A percentile compares a stretch with the other conserved stretches of the same genome.
phyloP scores from a whole-genome alignment of 371 early-diverging fungal species.

The Vairimorpha necatrix region DNA sequence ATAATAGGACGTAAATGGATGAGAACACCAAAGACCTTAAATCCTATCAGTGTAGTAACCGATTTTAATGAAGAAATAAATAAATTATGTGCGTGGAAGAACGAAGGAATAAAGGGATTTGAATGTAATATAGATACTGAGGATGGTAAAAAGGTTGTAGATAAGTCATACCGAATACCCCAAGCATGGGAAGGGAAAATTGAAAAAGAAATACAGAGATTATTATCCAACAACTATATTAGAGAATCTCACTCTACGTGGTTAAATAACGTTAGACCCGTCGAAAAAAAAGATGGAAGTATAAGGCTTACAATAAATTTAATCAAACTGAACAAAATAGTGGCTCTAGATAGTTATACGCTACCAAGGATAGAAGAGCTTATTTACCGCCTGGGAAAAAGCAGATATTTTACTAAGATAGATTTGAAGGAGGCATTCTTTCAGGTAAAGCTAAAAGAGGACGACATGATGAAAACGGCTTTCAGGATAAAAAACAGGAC shows the following conservation, averaged over 20 bases:
- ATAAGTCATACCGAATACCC: not conserved
- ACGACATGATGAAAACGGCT: slow-evolving; percentile 40
- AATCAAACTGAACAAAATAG: slow-evolving; percentile 31
- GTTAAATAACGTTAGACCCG: slow-evolving; percentile 21
- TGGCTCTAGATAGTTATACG: slow-evolving; percentile 5
- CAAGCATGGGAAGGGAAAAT: not conserved
- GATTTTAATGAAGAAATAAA: not conserved
- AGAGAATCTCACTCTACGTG: slow-evolving; percentile 27
- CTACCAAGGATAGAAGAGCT: slow-evolving; percentile 36
- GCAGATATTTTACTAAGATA: too few relatives aligned
- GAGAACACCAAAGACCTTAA: not conserved
- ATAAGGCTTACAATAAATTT: slow-evolving; percentile 40
- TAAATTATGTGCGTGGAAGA: not conserved
- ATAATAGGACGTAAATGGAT: not conserved
- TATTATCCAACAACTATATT: slow-evolving; percentile 18
- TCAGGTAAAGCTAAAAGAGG: slow-evolving; percentile 30
- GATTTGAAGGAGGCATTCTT: slow-evolving; percentile 48
- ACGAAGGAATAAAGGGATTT: not conserved
- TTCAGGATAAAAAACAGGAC: slow-evolving; percentile 26
- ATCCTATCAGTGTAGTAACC: too few relatives aligned
- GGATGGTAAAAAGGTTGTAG: not conserved
- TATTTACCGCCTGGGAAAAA: slow-evolving; percentile 14
- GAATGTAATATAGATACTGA: not conserved
- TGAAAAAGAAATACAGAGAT: not conserved
- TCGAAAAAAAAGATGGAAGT: slow-evolving; percentile 30